Percentiles rank a stretch among this genome's conserved stretches.
phyloP scores from a whole-genome alignment of 371 early-diverging fungal genomes.

The Rhizopus microsporus region DNA sequence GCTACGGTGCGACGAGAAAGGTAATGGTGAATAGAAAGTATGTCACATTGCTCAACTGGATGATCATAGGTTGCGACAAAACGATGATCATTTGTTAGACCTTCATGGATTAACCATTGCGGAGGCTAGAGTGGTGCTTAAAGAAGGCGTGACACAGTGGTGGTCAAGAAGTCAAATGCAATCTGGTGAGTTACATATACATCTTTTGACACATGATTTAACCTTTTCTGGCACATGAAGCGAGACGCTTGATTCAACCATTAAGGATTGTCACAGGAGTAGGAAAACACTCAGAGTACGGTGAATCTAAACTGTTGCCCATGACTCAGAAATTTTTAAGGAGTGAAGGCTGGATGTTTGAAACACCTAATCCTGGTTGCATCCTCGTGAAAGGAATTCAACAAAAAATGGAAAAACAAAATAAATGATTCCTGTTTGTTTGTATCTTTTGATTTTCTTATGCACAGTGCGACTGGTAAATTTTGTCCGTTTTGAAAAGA shows the following conservation, averaged over 20 bases:
- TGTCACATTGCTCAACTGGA: not conserved
- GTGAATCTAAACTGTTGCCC: slow-evolving; percentile 61
- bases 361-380: slow-evolving; percentile 53
- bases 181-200: slow-evolving; percentile 27
- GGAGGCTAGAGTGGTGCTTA: slow-evolving; percentile 62
- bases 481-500: too few species aligned
- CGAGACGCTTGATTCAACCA: slow-evolving; percentile 45
- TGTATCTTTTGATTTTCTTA: not conserved
- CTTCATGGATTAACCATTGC: slow-evolving; percentile 68
- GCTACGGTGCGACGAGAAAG: slow-evolving; percentile 59
- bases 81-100: slow-evolving; percentile 64
- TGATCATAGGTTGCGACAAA: slow-evolving; percentile 40
- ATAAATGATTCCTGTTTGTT: not conserved
- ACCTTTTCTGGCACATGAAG: slow-evolving; percentile 5
- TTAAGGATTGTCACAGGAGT: slow-evolving; percentile 67
- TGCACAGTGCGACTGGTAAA: not conserved
- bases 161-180: slow-evolving; percentile 58
- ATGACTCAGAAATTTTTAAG: slow-evolving; percentile 48
- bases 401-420: slow-evolving; percentile 4
- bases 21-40: slow-evolving; percentile 19
- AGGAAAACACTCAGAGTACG: slow-evolving; percentile 64
- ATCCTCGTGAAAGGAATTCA: slow-evolving; percentile 42
- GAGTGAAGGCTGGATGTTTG: slow-evolving; percentile 59
- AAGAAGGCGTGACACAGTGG: slow-evolving; percentile 67
- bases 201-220: not conserved